These are phyloP conservation scores for Euphrasia confusa DNA, from an alignment of 257 asterid species.

Conservation along the genomic window DNA sequence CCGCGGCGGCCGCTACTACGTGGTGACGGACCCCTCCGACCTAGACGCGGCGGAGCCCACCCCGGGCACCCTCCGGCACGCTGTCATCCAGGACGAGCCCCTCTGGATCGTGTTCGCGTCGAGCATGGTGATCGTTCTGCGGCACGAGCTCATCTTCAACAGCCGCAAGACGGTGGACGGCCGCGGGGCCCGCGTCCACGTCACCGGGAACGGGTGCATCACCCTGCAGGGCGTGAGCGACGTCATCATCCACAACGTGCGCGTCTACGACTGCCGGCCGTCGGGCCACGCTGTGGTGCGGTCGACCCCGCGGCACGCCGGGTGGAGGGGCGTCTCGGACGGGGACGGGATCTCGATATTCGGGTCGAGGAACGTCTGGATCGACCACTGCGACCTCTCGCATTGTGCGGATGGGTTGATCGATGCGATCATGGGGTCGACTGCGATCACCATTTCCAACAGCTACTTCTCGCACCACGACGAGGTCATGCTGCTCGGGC, in stretches of 20 bases:
- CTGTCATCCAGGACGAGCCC: constrained; percentile 83
- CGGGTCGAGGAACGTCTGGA: constrained; percentile 59
- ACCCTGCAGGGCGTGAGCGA: constrained; percentile 57
- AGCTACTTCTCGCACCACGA: constrained; percentile 66
- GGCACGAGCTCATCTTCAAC: constrained; percentile 68
- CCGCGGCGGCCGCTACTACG: constrained; percentile 61
- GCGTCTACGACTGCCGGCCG: constrained; percentile 52
- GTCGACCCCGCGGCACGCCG: constrained; percentile 61
- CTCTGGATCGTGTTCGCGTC: constrained; percentile 67
- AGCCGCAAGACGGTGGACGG: constrained; percentile 72
- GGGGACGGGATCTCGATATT: constrained; percentile 78
- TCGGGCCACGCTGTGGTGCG: constrained; percentile 59
- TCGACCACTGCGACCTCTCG: constrained; percentile 71
- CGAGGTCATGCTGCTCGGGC: constrained; percentile 86
- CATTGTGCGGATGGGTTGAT: constrained; percentile 79
- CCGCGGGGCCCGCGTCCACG: constrained; percentile 50
- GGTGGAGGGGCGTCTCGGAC: constrained; percentile 67
- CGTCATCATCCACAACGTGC: constrained; percentile 71
- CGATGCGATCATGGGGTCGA: constrained; percentile 79
- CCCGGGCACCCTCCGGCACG: constrained; percentile 80
- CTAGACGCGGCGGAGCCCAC: constrained; percentile 45
- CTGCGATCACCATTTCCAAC: constrained; percentile 74
- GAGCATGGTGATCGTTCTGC: constrained; percentile 57
- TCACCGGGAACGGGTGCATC: constrained; percentile 74
- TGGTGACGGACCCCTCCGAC: constrained; percentile 73